Base-by-base conservation (phyloP, 169 alveolate species). In the Cryptosporidium parvum region DNA sequence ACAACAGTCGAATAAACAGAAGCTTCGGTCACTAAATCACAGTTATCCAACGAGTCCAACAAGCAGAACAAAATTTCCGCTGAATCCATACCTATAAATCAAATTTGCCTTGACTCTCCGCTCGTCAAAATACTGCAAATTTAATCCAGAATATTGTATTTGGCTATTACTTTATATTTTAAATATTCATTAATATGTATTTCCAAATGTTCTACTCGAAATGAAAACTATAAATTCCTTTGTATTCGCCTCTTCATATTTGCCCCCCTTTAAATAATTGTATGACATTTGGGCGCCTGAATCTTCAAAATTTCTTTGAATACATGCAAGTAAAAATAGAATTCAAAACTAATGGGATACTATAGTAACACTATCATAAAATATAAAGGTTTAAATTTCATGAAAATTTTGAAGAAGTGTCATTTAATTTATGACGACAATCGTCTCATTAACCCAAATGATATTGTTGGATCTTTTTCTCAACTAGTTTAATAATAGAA, bases 1-100 rank as follows among this genome's bases (percentile, higher is more conserved):
- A 80, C 89, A 18, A 80, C 89, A 4, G 89, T 80, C 16, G 89
- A 80, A 80, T 80, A 80, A 18, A 80, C 89, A 44, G 89, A 80
- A n/a, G 89, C 75, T 21, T 80, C 89, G 0, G 89, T 80, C 26
- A 67, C 89, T 37, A 80, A 44, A 42, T 80, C 89, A 23, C 89
- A 80, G 0, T 65, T 80, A 42, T 80, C 89, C 48, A 80, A 62
- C 16, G 89, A 80, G 62, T 80, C 89, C 39, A 80, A 58, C 75
- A 80, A 80, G 44, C 89, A 80, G 45, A 80, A 80, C 39, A 80
- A 65, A 21, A 80, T 80, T 56, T 80, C 89, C 16, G 89, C 89
- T 42, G 89, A 80, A 45, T 80, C 89, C 73, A 80, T 80, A 16
- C 23, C 89, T 45, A 51, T 4, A 14, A 51, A 80, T 65, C 67